phyloP scores from a whole-genome alignment of 116 monocot genomes.

The Phalaenopsis hybrid region DNA sequence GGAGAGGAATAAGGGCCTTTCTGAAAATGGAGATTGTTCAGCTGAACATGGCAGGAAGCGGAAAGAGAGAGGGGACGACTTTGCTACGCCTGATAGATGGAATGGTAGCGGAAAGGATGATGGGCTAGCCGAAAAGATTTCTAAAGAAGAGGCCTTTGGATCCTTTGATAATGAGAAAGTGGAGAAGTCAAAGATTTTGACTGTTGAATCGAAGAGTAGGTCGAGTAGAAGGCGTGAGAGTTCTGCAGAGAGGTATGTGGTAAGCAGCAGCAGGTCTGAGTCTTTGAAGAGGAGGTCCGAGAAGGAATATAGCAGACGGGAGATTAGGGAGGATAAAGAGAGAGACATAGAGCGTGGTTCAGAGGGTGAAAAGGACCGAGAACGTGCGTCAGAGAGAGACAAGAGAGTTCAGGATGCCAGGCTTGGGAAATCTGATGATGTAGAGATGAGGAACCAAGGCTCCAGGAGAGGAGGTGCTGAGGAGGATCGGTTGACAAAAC shows the following conservation, averaged over 20 bases:
- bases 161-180: conserved; percentile 16
- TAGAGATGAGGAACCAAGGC: not conserved
- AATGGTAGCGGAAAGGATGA: conserved; percentile 15
- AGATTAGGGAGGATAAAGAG: conserved; percentile 10
- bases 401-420: conserved; percentile 15
- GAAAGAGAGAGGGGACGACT: conserved; percentile 23
- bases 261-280: not conserved
- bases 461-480: conserved; percentile 1
- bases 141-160: conserved; percentile 18
- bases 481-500: not conserved
- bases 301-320: not conserved
- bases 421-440: conserved; percentile 6
- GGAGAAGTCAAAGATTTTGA: conserved; percentile 19
- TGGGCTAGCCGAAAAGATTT: conserved; percentile 15
- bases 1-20: conserved; percentile 20
- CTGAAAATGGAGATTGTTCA: conserved; percentile 19
- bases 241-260: conserved; percentile 9
- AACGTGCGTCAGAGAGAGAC: conserved; percentile 6
- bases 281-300: conserved; percentile 11
- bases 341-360: not conserved
- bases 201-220: conserved; percentile 22
- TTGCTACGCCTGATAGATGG: conserved; percentile 20
- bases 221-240: conserved; percentile 21
- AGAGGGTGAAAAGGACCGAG: conserved; percentile 3
- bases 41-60: conserved; percentile 18